phyloP scores from a whole-genome alignment of 2,329 filamentous ascomycete species.

The Ophiocordyceps robertsii region DNA sequence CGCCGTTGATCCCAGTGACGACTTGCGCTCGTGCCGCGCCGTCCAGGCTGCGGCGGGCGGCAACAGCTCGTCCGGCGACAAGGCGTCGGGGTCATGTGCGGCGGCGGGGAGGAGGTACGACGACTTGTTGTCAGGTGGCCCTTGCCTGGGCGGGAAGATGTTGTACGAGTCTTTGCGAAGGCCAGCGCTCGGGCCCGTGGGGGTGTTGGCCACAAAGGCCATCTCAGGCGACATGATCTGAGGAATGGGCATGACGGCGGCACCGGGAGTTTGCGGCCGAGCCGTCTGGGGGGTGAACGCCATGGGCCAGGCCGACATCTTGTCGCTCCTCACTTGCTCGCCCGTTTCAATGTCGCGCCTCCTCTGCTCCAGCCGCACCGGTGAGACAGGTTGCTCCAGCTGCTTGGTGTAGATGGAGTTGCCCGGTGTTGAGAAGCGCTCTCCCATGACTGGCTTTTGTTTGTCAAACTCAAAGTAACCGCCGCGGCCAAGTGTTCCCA shows the following conservation, averaged over 20 bases:
- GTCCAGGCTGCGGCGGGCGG: constrained; percentile 31
- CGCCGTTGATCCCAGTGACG: constrained; percentile 50
- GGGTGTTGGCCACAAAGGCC: too few species aligned
- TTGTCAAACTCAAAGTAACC: constrained; percentile 28
- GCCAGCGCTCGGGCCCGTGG: neutral
- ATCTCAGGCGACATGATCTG: neutral
- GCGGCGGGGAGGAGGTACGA: constrained; percentile 25
- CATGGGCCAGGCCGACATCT: neutral
- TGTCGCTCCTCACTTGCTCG: neutral
- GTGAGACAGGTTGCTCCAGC: constrained; percentile 8
- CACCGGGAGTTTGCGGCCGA: neutral
- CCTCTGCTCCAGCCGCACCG: neutral
- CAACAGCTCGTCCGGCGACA: constrained; percentile 9
- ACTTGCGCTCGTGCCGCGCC: constrained; percentile 38
- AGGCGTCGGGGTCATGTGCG: neutral
- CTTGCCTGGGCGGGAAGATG: constrained; percentile 7
- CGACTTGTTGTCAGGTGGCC: constrained; percentile 10
- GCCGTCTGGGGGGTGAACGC: neutral
- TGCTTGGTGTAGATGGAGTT: constrained; percentile 8
- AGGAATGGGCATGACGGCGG: neutral
- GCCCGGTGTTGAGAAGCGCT: constrained; percentile 2
- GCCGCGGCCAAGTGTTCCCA: constrained; percentile 37
- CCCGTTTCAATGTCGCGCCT: neutral
- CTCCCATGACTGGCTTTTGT: constrained; percentile 15
- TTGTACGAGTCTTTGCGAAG: neutral